These are phyloP conservation scores for Pichia sorboxylosa DNA, from an alignment of 1,139 yeast genomes.

Conservation along the genomic window DNA sequence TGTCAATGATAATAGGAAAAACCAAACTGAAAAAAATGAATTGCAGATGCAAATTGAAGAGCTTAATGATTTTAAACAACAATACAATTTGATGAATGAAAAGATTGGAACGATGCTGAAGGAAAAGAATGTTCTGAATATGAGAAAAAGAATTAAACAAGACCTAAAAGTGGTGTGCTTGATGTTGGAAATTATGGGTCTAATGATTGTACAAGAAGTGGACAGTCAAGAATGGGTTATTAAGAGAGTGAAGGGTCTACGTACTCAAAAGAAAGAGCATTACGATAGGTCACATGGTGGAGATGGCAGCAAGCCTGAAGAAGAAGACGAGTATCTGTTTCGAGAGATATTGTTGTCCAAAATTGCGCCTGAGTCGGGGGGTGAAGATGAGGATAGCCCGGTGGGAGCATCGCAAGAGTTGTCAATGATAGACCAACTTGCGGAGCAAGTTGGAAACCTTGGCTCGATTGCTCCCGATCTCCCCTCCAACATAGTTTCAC, in stretches of 20 bases:
- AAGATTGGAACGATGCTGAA: constrained; percentile 18
- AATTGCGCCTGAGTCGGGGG: constrained; percentile 24
- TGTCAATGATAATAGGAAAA: constrained; percentile 37
- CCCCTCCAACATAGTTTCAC: too few relatives aligned
- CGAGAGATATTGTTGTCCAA: constrained; percentile 17
- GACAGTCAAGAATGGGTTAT: constrained; percentile 32
- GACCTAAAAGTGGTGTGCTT: constrained; percentile 39
- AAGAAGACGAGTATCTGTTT: neutral
- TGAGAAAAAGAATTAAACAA: constrained; percentile 27
- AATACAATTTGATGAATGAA: constrained; percentile 20
- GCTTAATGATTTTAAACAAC: constrained; percentile 36
- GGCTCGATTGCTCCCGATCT: neutral
- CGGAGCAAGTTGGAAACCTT: neutral
- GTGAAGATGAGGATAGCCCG: constrained; percentile 19
- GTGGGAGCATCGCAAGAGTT: constrained; percentile 19
- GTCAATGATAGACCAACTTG: constrained; percentile 2
- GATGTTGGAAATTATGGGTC: constrained; percentile 69
- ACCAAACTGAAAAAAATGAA: constrained; percentile 38
- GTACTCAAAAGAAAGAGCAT: constrained; percentile 28
- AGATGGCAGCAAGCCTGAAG: constrained; percentile 1
- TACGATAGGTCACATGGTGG: constrained; percentile 10
- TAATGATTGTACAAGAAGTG: constrained; percentile 36
- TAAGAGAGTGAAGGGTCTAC: constrained; percentile 60
- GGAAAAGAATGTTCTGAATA: constrained; percentile 18
- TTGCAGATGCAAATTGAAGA: constrained; percentile 37